Evolutionary conservation across 148 eudicot genomes (phyloP).

Genomic region (Camellia japonica): DNA sequence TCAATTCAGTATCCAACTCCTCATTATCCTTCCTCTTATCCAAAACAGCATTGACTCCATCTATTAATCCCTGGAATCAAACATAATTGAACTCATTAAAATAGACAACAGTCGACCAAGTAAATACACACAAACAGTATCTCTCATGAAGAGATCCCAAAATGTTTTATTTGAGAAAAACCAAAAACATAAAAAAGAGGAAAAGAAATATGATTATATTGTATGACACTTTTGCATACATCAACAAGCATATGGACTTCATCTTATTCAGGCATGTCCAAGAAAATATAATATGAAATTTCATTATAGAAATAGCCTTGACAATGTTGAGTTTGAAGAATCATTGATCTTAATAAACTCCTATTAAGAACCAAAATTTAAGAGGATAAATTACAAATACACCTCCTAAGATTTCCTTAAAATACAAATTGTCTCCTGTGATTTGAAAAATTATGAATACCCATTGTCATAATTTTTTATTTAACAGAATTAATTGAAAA

Average conservation of each 20-base stretch:
- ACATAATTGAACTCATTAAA: neutral
- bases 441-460: no score
- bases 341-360: neutral
- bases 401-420: no score
- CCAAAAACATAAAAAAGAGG: neutral
- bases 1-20: constrained; percentile 63
- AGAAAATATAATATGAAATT: neutral
- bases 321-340: neutral
- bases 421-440: no score
- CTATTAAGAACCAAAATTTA: neutral
- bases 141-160: neutral
- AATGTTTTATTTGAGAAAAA: neutral
- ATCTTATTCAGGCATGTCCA: neutral
- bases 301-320: neutral
- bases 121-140: neutral
- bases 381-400: no score
- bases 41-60: constrained; percentile 53
- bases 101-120: neutral
- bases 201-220: neutral
- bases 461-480: no score
- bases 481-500: no score
- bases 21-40: constrained; percentile 68
- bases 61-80: constrained; percentile 65
- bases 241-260: neutral
- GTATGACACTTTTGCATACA: neutral